A percentile compares a stretch with the other conserved stretches of the same genome.
Evolutionary conservation across 176 grass and related monocot species (phyloP).

Genomic region (Triticum turgidum): DNA sequence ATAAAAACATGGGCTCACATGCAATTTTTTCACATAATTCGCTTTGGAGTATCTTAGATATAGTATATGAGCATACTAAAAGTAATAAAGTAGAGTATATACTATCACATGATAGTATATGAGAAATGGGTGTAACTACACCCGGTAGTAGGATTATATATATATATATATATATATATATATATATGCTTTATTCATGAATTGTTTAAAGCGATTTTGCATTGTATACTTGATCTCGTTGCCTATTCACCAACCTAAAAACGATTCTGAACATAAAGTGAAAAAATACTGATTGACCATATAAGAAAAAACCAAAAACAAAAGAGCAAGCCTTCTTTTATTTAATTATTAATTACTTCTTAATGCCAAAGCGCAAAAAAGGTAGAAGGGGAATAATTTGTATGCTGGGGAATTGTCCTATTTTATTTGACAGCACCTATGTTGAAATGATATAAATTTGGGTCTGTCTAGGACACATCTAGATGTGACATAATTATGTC

Average conservation of each 20-base stretch:
- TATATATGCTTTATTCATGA: not conserved
- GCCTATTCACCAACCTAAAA: not conserved
- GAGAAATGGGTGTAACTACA: no score
- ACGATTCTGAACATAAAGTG: not conserved
- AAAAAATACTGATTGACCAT: no score
- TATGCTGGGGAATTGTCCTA: not conserved
- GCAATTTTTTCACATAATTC: no score
- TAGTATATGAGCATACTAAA: no score
- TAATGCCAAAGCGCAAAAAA: not conserved
- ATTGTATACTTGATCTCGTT: not conserved
- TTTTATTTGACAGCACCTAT: not conserved
- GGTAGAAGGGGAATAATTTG: not conserved
- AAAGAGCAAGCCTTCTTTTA: not conserved
- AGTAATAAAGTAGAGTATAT: no score
- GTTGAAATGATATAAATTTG: constrained; percentile 9
- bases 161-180: not conserved
- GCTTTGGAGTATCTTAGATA: no score
- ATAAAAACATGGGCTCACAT: no score
- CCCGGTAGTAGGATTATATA: no score
- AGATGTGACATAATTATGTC: no score
- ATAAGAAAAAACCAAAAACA: not conserved
- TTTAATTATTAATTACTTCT: not conserved
- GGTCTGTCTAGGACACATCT: no score
- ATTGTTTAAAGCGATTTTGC: not conserved
- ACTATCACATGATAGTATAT: no score